phyloP scores from a whole-genome alignment of 73 alveolate genomes.

The Stentor roeselii region DNA sequence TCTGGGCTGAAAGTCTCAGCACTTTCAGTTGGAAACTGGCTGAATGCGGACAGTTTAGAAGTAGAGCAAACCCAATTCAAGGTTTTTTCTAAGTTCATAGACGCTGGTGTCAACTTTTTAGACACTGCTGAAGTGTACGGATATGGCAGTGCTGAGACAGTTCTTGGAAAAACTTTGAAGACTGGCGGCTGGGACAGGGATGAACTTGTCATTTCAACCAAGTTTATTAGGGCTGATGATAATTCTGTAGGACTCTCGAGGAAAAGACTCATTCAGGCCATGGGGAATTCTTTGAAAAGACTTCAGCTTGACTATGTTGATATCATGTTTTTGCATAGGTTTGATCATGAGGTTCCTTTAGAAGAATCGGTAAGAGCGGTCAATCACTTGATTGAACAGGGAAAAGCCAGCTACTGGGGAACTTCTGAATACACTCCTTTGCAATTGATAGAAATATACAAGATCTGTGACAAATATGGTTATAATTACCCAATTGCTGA shows the following conservation, averaged over 20 bases:
- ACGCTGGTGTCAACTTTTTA: conserved; percentile 87
- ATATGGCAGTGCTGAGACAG: conserved; percentile 71
- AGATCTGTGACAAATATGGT: conserved; percentile 58
- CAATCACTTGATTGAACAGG: conserved; percentile 83
- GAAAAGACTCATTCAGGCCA: conserved; percentile 87
- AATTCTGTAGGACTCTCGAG: conserved; percentile 66
- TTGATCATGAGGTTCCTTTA: conserved; percentile 82
- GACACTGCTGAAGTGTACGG: conserved; percentile 98
- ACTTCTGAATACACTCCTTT: conserved; percentile 95
- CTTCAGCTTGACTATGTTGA: conserved; percentile 84
- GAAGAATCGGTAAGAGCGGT: conserved; percentile 92
- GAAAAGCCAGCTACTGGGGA: conserved; percentile 97
- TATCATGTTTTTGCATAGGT: conserved; percentile 88
- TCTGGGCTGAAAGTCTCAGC: background rate
- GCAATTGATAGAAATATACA: conserved; percentile 72
- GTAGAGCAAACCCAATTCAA: conserved; percentile 36
- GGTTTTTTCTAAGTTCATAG: conserved; percentile 56
- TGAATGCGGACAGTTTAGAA: conserved; percentile 38
- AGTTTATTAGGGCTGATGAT: conserved; percentile 74
- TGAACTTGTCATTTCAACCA: conserved; percentile 82
- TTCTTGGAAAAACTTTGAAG: conserved; percentile 65
- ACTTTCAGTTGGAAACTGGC: background rate
- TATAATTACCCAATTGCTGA: conserved; percentile 89
- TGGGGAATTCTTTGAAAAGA: conserved; percentile 73
- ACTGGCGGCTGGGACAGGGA: conserved; percentile 52